Evolutionary conservation across 2,329 filamentous ascomycete species (phyloP).

Genomic region (Sporothrix mexicana): DNA sequence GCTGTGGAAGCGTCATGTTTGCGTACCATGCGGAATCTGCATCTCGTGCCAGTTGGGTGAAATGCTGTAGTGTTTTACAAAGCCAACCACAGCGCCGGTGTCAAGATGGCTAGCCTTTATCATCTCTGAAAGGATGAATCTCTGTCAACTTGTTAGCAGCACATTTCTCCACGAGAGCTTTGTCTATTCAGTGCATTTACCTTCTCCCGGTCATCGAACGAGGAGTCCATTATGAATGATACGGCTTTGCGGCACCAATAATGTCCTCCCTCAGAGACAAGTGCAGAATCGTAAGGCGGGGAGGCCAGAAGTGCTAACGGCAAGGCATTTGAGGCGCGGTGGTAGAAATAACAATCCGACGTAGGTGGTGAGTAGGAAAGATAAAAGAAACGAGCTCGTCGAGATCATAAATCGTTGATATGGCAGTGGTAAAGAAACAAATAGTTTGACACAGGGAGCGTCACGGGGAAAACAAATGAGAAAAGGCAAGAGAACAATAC

Average conservation of each 20-base stretch:
- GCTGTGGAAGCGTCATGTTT: slow-evolving; percentile 32
- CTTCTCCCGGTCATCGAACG: slow-evolving; percentile 60
- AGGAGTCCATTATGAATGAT: slow-evolving; percentile 48
- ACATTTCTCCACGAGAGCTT: too few relatives aligned
- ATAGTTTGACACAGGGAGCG: too few relatives aligned
- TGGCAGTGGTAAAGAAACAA: background rate
- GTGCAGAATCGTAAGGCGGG: slow-evolving; percentile 40
- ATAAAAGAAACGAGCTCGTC: background rate
- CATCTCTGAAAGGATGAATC: slow-evolving; percentile 63
- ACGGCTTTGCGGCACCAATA: slow-evolving; percentile 32
- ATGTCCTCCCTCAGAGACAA: slow-evolving; percentile 37
- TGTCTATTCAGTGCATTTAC: slow-evolving; percentile 42
- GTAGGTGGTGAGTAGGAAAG: background rate
- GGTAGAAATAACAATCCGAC: slow-evolving; percentile 7
- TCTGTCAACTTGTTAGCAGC: slow-evolving; percentile 47
- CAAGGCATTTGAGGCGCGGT: slow-evolving; percentile 45
- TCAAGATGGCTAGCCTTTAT: slow-evolving; percentile 62
- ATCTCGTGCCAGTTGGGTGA: slow-evolving; percentile 46
- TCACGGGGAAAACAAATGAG: background rate
- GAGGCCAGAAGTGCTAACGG: slow-evolving; percentile 41
- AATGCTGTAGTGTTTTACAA: slow-evolving; percentile 49
- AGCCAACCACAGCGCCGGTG: slow-evolving; percentile 52
- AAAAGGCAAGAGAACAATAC: background rate
- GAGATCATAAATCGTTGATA: background rate
- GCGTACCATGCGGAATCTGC: slow-evolving; percentile 46